Evolutionary conservation across 305 asterid genomes (phyloP).

Genomic region (Striga hermonthica): DNA sequence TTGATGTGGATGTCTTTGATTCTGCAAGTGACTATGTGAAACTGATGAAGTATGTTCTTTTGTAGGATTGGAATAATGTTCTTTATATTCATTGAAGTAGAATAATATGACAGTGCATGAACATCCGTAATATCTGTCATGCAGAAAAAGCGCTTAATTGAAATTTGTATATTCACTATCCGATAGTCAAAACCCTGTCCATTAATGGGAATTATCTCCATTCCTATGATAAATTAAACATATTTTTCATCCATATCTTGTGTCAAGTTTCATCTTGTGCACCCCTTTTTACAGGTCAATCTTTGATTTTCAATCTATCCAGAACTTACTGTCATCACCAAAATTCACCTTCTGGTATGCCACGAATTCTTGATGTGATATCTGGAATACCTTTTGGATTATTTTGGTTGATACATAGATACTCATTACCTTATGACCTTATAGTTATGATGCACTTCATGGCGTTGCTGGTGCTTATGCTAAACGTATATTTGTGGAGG

Average conservation of each 20-base stretch:
- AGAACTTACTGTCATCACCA: constrained; percentile 62
- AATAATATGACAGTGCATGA: constrained; percentile 20
- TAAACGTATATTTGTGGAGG: constrained; percentile 86
- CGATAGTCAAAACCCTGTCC: constrained; percentile 13
- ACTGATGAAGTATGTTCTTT: constrained; percentile 62
- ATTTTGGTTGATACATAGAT: constrained; percentile 24
- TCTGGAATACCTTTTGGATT: constrained; percentile 16
- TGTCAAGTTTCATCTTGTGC: constrained; percentile 23
- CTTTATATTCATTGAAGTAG: constrained; percentile 21
- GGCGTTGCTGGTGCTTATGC: constrained; percentile 99
- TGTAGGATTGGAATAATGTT: constrained; percentile 22
- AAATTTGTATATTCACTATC: constrained; percentile 11
- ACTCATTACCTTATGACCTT: constrained; percentile 27
- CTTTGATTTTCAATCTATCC: constrained; percentile 66
- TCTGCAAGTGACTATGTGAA: constrained; percentile 76
- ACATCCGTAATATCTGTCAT: constrained; percentile 5
- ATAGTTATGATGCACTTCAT: constrained; percentile 92
- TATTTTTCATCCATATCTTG: constrained; percentile 8
- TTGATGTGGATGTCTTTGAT: constrained; percentile 79
- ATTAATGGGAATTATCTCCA: constrained; percentile 21
- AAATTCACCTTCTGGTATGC: constrained; percentile 68
- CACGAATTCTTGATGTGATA: constrained; percentile 25
- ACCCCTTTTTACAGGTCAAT: constrained; percentile 51
- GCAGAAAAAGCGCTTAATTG: neutral
- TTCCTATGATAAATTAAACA: constrained; percentile 10